Evolutionary conservation across 2,329 filamentous ascomycete species (phyloP).

Genomic region (Exophiala sp.): DNA sequence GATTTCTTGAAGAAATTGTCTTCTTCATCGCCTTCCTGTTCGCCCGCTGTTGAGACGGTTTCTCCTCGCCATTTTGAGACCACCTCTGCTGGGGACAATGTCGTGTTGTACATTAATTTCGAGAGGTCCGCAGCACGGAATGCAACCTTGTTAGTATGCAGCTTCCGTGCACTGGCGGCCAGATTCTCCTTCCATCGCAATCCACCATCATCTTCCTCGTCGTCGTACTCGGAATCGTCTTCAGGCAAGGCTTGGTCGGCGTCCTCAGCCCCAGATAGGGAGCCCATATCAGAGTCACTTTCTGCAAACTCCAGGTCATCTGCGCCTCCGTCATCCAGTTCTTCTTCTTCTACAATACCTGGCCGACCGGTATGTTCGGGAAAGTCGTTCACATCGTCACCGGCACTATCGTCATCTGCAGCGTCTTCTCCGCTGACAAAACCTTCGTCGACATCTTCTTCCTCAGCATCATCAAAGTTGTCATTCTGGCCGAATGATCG

Average conservation of each 20-base stretch:
- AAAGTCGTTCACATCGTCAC: constrained; percentile 36
- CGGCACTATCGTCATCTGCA: constrained; percentile 49
- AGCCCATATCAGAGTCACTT: constrained; percentile 93
- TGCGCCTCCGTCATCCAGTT: constrained; percentile 56
- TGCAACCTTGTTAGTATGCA: constrained; percentile 66
- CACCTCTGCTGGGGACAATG: constrained; percentile 70
- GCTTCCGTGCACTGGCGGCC: constrained; percentile 65
- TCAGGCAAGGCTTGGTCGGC: constrained; percentile 50
- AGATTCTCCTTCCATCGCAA: constrained; percentile 88
- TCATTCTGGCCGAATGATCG: constrained; percentile 49
- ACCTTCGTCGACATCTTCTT: constrained; percentile 56
- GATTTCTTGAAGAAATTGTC: constrained; percentile 63
- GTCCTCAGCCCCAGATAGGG: constrained; percentile 65
- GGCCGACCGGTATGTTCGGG: constrained; percentile 44
- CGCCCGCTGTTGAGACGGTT: constrained; percentile 56
- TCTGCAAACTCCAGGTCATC: constrained; percentile 88
- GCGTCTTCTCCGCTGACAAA: constrained; percentile 54
- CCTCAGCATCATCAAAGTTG: constrained; percentile 50
- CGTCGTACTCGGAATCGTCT: constrained; percentile 52
- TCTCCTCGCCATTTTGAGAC: constrained; percentile 76
- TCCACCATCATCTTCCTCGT: constrained; percentile 67
- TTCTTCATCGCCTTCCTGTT: constrained; percentile 61
- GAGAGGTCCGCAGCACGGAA: constrained; percentile 81
- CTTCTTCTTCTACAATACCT: constrained; percentile 41
- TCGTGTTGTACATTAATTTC: constrained; percentile 82